Evolutionary conservation across 768 basidiomycete species (phyloP), one percentile per base, ranked within the genome.

Genomic region (Russula brevipes): DNA sequence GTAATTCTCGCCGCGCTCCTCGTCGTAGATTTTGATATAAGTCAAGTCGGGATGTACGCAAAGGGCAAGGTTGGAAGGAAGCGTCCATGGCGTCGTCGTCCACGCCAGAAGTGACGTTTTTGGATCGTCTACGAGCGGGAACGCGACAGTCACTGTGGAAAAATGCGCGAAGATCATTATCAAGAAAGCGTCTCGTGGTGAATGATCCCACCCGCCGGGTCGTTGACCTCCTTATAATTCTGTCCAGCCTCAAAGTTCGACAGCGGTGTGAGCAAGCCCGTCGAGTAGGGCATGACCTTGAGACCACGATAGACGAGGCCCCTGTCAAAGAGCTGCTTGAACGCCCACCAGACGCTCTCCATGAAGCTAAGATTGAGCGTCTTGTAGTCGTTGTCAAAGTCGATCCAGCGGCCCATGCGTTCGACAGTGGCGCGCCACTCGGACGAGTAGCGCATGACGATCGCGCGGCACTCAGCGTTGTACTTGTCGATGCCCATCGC

Each of bases 331-430:
- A 99, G 82, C 72, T 94, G 86, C 57, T 85, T 80, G 75, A 99
- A 99, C 9, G 92, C 97, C 97, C 97, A 99, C 97, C 97, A 99
- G 11, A 97, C 92, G 52, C 86, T 88, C 79, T 99, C 97, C 97
- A 99, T 98, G 75, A 91, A 99, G 9, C 86, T 78, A 7, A 86
- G 75, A 70, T 98, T 94, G 66, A 98, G 82, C 16, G 97, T 99
- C 80, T 98, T 98, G 80, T 99, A 99, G 70, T 98, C 97, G 69
- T 98, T 91, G 75, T 99, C 97, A 70, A 99, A 99, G 76, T 99
- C 97, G 77, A 99, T 98, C 97, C 97, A 99, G 66, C 97, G 86
- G 39, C 96, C 97, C 89, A 98, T 95, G 66, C 97, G 86, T 75
- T 97, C 95, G 58, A 99, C 96, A 4, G 95, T 98, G 41, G 78